These are phyloP conservation scores for Fusarium protoensiforme DNA, from an alignment of 2,329 filamentous ascomycete genomes.

Conservation along the genomic window DNA sequence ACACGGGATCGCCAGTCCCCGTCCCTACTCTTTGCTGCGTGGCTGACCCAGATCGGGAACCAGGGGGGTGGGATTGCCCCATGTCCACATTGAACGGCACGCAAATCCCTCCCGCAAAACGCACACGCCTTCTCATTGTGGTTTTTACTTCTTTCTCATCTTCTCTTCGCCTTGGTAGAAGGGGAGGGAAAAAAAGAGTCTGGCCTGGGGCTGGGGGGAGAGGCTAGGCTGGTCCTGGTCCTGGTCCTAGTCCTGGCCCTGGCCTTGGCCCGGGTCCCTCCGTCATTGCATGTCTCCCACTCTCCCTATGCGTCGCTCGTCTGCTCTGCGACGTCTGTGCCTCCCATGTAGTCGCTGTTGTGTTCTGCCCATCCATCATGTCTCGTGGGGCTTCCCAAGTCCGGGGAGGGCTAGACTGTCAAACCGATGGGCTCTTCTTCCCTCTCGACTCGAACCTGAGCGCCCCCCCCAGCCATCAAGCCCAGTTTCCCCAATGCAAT, in stretches of 20 bases:
- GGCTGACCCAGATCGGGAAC: conserved; percentile 44
- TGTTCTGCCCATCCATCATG: not conserved
- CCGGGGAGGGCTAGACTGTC: conserved; percentile 32
- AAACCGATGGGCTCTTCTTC: conserved; percentile 7
- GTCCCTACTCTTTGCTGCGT: conserved; percentile 38
- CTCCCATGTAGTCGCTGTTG: not conserved
- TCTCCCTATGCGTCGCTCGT: conserved; percentile 15
- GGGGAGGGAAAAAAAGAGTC: not conserved
- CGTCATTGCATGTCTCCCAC: conserved; percentile 10
- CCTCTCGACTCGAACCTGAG: not conserved
- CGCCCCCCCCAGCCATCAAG: conserved; percentile 5
- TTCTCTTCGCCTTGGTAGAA: not conserved
- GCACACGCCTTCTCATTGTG: conserved; percentile 16
- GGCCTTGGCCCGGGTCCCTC: conserved; percentile 18
- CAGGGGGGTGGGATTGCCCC: conserved; percentile 33
- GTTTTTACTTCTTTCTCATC: conserved; percentile 9
- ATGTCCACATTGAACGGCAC: conserved; percentile 31
- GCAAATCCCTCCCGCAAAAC: conserved; percentile 36
- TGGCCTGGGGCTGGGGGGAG: not conserved
- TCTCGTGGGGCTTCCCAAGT: conserved; percentile 19
- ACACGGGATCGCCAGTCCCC: conserved; percentile 40
- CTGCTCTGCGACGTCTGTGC: conserved; percentile 6
- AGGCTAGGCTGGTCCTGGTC: not conserved
- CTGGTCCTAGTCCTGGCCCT: conserved; percentile 13
- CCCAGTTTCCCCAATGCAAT: conserved; percentile 10